phyloP scores from a whole-genome alignment of 345 rosid species.

The Lumnitzera littorea region DNA sequence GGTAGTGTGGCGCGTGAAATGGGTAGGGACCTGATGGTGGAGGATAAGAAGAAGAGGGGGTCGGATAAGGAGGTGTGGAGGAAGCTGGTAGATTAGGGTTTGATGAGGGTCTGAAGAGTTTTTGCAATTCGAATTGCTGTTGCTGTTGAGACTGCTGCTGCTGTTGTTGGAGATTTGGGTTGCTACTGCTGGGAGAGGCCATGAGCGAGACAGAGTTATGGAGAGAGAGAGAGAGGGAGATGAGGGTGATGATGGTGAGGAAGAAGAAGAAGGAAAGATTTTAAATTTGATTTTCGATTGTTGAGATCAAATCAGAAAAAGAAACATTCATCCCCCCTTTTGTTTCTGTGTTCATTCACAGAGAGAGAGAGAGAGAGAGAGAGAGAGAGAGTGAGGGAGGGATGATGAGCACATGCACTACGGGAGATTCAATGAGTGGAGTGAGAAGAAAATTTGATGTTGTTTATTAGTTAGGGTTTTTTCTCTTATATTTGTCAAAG shows the following conservation, averaged over 20 bases:
- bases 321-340: no score
- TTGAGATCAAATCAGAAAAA: no score
- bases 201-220: slow-evolving; percentile 10
- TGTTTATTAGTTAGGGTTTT: no score
- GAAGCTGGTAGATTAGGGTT: slow-evolving; percentile 15
- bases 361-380: no score
- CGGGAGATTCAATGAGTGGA: no score
- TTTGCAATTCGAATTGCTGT: slow-evolving; percentile 31
- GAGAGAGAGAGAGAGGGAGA: background rate
- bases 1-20: slow-evolving; percentile 4
- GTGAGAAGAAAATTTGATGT: no score
- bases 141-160: slow-evolving; percentile 14
- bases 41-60: slow-evolving; percentile 50
- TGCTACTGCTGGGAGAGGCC: slow-evolving; percentile 46
- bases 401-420: no score
- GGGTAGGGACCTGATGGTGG: slow-evolving; percentile 41
- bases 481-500: no score
- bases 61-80: slow-evolving; percentile 19
- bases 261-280: no score
- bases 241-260: background rate
- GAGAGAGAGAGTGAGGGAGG: no score
- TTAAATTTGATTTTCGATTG: no score
- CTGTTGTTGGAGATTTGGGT: slow-evolving; percentile 20
- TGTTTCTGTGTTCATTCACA: no score
- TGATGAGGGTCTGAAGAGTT: slow-evolving; percentile 23